Base-by-base conservation (phyloP, 306 rosid genomes). In the Lathyrus aphaca region DNA sequence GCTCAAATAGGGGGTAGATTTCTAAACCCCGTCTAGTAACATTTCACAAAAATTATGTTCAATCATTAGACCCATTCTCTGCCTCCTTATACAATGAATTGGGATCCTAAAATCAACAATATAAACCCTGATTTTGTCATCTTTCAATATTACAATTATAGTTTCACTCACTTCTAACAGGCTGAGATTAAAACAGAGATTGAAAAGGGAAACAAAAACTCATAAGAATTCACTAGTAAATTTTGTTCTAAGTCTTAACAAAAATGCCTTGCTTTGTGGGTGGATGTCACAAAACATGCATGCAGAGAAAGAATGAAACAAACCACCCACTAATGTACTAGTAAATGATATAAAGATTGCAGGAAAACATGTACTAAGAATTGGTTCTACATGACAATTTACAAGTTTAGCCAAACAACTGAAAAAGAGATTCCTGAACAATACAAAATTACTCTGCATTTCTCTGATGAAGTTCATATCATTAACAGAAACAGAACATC, bases 171-270 rank as follows among this genome's bases (percentile, higher is more conserved):
- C 57, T 58, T 58, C 62, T 39, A 72, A 49, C 43, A 14, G 50
- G 51, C 10, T 39, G 54, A 49, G 27, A 73, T 30, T 11, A 69
- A 59, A 69, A 61, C 54, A 48, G 68, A 66, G 63, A 38, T 35
- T 25, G 19, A 23, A 43, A 55, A 60, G 46, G 13, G 25, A 78
- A 78, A 48, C 40, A 56, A 66, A 65, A 56, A 78, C 63, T 32
- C 59, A 27, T 46, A 68, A 18, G 68, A 29, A 56, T 58, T 73
- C 61, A 23, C 12, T 23, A 44, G 40, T 25, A 10, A 73, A 66
- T 32, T 56, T 29, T 49, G 29, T 25, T 25, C 29, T 25, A 35
- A 35, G 78, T 19, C 66, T 40, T 61, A 74, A 61, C 61, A 62
- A 27, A 23, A 39, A 68, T 2, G 15, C n/a, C 23, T 44, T 54